Evolutionary conservation across 2,329 filamentous ascomycete species (phyloP).

Genomic region (Chrysoporthe deuterocubensis): DNA sequence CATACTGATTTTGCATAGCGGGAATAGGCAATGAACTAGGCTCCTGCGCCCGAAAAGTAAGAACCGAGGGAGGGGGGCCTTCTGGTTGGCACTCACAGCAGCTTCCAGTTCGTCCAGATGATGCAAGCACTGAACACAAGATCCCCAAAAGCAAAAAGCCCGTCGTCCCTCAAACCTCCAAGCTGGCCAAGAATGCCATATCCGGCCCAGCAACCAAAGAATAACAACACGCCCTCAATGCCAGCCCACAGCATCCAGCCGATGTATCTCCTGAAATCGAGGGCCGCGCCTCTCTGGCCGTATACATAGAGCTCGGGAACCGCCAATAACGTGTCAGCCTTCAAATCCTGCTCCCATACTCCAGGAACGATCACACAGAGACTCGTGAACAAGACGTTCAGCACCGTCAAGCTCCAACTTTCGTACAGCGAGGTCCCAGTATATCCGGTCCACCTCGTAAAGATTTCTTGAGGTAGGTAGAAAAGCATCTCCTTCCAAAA

Average conservation of each 20-base stretch:
- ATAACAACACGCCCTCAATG: conserved; percentile 73
- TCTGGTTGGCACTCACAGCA: conserved; percentile 60
- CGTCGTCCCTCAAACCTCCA: conserved; percentile 63
- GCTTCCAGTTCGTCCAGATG: conserved; percentile 74
- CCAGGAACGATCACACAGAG: conserved; percentile 87
- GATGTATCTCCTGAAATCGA: conserved; percentile 75
- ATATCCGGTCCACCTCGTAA: conserved; percentile 82
- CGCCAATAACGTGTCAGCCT: conserved; percentile 83
- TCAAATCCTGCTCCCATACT: conserved; percentile 88
- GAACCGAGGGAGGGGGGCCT: neutral
- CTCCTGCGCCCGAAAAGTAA: neutral
- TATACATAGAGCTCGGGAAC: conserved; percentile 89
- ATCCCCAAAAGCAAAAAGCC: conserved; percentile 74
- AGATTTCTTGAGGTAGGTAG: conserved; percentile 83
- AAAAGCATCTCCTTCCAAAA: conserved; percentile 91
- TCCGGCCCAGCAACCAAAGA: conserved; percentile 61
- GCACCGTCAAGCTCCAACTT: conserved; percentile 82
- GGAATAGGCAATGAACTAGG: neutral
- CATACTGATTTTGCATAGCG: neutral
- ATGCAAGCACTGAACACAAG: conserved; percentile 74
- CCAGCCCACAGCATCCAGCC: conserved; percentile 79
- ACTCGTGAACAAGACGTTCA: conserved; percentile 94
- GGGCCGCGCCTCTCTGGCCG: conserved; percentile 72
- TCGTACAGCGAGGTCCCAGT: conserved; percentile 92
- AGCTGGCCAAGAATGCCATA: conserved; percentile 47